A percentile compares a stretch with the other conserved stretches of the same genome.
phyloP scores from a whole-genome alignment of 2,329 filamentous ascomycete genomes.

The Samsoniella hepiali region DNA sequence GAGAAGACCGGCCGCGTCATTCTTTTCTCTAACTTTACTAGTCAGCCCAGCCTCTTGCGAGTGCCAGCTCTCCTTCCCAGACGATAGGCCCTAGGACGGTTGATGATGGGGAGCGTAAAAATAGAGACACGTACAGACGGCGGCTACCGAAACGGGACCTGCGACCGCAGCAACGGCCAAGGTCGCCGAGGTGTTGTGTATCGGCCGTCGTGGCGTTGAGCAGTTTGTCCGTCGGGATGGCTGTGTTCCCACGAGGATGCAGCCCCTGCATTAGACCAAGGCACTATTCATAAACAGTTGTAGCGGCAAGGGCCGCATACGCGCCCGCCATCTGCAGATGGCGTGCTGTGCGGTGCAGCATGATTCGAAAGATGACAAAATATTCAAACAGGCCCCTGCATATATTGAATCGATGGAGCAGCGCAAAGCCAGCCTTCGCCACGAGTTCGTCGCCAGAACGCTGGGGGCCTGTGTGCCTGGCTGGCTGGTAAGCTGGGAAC shows the following conservation, averaged over 20 bases:
- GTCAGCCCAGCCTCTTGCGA: too few species aligned
- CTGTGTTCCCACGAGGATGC: not conserved
- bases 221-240: not conserved
- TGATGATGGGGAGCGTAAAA: too few species aligned
- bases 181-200: not conserved
- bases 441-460: not conserved
- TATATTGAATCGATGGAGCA: not conserved
- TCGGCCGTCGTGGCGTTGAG: not conserved
- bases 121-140: not conserved
- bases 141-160: not conserved
- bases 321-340: not conserved
- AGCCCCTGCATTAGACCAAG: constrained; percentile 8
- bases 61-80: too few species aligned
- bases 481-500: not conserved
- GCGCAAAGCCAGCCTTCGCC: not conserved
- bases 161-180: not conserved
- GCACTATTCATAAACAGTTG: not conserved
- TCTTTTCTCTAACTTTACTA: too few species aligned
- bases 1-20: too few species aligned
- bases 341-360: not conserved
- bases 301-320: not conserved
- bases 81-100: too few species aligned
- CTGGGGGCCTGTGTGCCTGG: not conserved
- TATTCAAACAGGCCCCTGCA: not conserved
- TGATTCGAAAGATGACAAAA: not conserved